phyloP scores from a whole-genome alignment of 2,329 filamentous ascomycete genomes.

The Fusarium tjaetaba region DNA sequence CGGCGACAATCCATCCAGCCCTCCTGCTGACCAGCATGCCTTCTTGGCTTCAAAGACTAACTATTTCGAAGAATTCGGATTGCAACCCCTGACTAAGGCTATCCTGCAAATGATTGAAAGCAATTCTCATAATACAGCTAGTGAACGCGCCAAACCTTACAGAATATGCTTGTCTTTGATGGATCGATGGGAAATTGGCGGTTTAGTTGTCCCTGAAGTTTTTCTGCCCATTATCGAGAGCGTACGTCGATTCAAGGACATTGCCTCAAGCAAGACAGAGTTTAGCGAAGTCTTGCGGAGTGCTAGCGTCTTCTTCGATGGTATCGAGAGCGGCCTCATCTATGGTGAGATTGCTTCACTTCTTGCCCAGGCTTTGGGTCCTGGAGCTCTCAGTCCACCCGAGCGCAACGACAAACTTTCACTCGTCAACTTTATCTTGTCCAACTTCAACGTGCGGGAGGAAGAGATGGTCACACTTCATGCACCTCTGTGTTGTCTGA shows the following conservation, averaged over 20 bases:
- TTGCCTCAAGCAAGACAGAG: slow-evolving; percentile 71
- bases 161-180: slow-evolving; percentile 93
- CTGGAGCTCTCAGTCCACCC: slow-evolving; percentile 53
- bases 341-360: slow-evolving; percentile 83
- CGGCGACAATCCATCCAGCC: slow-evolving; percentile 56
- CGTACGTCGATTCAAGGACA: slow-evolving; percentile 77
- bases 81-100: slow-evolving; percentile 77
- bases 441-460: slow-evolving; percentile 91
- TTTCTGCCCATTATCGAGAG: slow-evolving; percentile 88
- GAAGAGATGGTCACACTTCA: slow-evolving; percentile 95
- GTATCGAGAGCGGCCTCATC: slow-evolving; percentile 92
- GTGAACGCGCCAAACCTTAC: slow-evolving; percentile 84
- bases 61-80: slow-evolving; percentile 85
- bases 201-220: slow-evolving; percentile 85
- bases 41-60: slow-evolving; percentile 70
- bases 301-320: slow-evolving; percentile 96
- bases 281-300: slow-evolving; percentile 90
- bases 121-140: slow-evolving; percentile 44
- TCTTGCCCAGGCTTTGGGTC: slow-evolving; percentile 67
- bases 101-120: slow-evolving; percentile 78
- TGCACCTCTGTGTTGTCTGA: slow-evolving; percentile 72
- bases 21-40: slow-evolving; percentile 55
- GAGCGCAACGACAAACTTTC: slow-evolving; percentile 72
- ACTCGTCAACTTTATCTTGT: slow-evolving; percentile 82
- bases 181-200: slow-evolving; percentile 98